Percentiles rank a stretch among this genome's conserved stretches.
These are phyloP conservation scores for Pseudohyphozyma bogoriensis DNA, from an alignment of 768 basidiomycete genomes.

Conservation along the genomic window DNA sequence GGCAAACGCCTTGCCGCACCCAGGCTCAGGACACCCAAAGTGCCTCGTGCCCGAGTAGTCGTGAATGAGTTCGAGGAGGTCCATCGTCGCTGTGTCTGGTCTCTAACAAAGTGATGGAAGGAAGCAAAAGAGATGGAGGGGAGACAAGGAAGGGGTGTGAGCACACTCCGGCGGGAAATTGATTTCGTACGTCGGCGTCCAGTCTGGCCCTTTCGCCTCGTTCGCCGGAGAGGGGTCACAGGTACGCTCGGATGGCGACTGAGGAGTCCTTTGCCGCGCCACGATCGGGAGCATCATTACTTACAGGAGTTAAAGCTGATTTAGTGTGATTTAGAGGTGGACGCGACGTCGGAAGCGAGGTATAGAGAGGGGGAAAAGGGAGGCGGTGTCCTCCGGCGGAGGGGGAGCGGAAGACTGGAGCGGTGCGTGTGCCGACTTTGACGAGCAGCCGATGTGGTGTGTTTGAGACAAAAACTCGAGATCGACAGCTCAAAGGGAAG, in stretches of 20 bases:
- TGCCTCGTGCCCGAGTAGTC: constrained; percentile 24
- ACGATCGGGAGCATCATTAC: no score
- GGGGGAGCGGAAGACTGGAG: neutral
- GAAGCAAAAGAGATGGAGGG: neutral
- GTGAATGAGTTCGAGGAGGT: constrained; percentile 1
- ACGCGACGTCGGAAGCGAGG: neutral
- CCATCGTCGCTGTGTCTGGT: neutral
- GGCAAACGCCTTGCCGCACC: constrained; percentile 40
- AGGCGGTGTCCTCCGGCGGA: no score
- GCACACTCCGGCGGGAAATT: neutral
- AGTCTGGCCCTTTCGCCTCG: neutral
- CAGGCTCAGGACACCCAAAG: constrained; percentile 29
- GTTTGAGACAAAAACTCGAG: neutral
- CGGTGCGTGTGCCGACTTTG: neutral
- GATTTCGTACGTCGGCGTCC: neutral
- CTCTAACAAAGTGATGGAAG: neutral
- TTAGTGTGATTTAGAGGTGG: neutral
- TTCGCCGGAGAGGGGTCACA: neutral
- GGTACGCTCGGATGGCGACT: neutral
- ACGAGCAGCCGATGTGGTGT: neutral
- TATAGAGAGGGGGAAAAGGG: neutral
- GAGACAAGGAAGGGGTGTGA: neutral
- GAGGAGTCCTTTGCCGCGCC: no score
- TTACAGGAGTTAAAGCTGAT: no score
- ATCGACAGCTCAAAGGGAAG: neutral